Evolutionary conservation across 1,139 yeast species (phyloP).

Genomic region (Insectozyma bohioensis): DNA sequence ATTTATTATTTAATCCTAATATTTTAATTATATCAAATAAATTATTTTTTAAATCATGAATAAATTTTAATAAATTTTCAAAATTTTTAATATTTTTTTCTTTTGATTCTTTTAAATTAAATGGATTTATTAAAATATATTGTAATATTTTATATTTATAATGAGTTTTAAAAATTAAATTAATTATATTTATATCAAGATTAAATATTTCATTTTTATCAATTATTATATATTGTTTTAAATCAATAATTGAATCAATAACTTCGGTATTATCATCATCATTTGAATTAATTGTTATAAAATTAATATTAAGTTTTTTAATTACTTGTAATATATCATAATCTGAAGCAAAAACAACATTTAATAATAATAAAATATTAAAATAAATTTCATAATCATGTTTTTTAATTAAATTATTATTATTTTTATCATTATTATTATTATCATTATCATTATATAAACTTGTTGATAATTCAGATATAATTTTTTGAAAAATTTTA

Average conservation of each 20-base stretch:
- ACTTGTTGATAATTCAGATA: too few species aligned
- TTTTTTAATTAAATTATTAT: constrained; percentile 4
- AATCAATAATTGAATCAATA: too few species aligned
- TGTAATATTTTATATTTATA: constrained; percentile 15
- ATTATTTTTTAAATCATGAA: constrained; percentile 1
- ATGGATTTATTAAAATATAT: constrained; percentile 9
- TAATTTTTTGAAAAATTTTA: constrained; percentile 2
- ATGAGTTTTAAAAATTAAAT: constrained; percentile 12
- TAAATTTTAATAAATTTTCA: not conserved
- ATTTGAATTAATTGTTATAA: too few species aligned
- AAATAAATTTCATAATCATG: constrained; percentile 14
- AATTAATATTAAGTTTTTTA: constrained; percentile 4
- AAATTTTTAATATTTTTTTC: constrained; percentile 1
- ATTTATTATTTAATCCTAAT: not conserved
- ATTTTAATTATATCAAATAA: not conserved
- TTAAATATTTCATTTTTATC: too few species aligned
- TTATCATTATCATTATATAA: too few species aligned
- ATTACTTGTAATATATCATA: constrained; percentile 1
- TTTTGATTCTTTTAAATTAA: constrained; percentile 5
- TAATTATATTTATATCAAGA: too few species aligned
- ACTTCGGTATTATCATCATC: too few species aligned
- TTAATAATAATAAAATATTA: constrained; percentile 12
- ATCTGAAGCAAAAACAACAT: constrained; percentile 8
- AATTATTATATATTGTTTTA: too few species aligned
- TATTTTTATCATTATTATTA: not conserved